phyloP scores from a whole-genome alignment of 2,329 filamentous ascomycete genomes.

The Alternaria tenuissima region DNA sequence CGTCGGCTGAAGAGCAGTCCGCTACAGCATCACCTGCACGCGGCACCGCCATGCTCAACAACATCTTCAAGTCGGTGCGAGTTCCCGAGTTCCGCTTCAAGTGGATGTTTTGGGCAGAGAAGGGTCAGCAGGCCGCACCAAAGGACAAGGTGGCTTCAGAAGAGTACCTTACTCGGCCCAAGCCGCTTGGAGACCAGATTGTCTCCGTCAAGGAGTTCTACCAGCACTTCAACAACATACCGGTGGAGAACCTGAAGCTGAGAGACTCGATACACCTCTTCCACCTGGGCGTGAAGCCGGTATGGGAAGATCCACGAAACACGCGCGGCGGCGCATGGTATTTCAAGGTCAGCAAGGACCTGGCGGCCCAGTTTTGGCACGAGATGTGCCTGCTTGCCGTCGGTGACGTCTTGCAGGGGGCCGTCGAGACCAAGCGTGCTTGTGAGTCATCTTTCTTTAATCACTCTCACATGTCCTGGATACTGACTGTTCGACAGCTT shows the following conservation, averaged over 20 bases:
- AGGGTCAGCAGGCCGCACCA: constrained; percentile 41
- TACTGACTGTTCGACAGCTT: constrained; percentile 36
- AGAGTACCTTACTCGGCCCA: constrained; percentile 57
- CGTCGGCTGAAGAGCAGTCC: constrained; percentile 66
- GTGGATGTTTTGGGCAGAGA: constrained; percentile 63
- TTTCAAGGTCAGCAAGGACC: constrained; percentile 83
- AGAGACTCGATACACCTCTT: constrained; percentile 77
- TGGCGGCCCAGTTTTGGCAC: constrained; percentile 78
- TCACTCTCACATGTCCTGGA: neutral
- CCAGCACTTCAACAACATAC: constrained; percentile 72
- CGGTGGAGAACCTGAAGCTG: constrained; percentile 75
- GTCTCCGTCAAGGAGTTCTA: constrained; percentile 60
- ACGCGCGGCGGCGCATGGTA: constrained; percentile 88
- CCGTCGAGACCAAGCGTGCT: constrained; percentile 66
- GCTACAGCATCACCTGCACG: constrained; percentile 75
- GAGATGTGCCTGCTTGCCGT: constrained; percentile 83
- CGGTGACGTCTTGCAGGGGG: constrained; percentile 79
- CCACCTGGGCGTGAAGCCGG: constrained; percentile 81
- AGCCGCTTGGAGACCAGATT: constrained; percentile 54
- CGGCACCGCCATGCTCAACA: constrained; percentile 74
- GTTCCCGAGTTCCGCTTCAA: constrained; percentile 60
- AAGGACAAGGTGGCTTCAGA: constrained; percentile 32
- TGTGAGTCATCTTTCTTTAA: constrained; percentile 58
- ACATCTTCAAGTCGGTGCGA: constrained; percentile 56
- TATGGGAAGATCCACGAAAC: constrained; percentile 89